Conservation (phyloP, 129 eudicot genomes). For the Saposhnikovia divaricata region DNA sequence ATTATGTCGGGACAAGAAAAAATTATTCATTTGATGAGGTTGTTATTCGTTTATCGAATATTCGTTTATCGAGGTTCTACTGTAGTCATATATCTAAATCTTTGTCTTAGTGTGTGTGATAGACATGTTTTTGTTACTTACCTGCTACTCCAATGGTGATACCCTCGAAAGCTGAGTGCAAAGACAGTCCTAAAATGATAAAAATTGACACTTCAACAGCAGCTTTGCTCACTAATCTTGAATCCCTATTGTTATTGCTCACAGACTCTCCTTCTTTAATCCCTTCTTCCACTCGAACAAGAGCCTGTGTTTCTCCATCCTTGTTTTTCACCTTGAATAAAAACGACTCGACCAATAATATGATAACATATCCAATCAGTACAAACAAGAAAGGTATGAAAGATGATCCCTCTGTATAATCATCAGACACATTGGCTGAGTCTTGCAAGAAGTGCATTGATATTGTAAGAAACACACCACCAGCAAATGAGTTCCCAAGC, state of each 20-base stretch:
- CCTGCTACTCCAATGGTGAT: slow-evolving; percentile 84
- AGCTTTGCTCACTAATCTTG: slow-evolving; percentile 28
- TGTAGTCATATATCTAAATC: not conserved
- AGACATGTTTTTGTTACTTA: not conserved
- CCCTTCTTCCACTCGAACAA: slow-evolving; percentile 43
- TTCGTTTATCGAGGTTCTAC: no score
- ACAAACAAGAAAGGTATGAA: slow-evolving; percentile 65
- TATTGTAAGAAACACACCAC: slow-evolving; percentile 76
- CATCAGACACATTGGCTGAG: slow-evolving; percentile 18
- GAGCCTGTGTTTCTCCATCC: slow-evolving; percentile 21
- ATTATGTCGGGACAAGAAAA: no score
- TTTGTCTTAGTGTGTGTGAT: not conserved
- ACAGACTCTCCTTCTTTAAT: slow-evolving; percentile 3
- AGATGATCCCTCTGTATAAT: slow-evolving; percentile 10
- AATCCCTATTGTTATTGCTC: not conserved
- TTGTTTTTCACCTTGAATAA: slow-evolving; percentile 24
- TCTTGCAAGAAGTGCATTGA: slow-evolving; percentile 88
- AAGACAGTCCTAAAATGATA: slow-evolving; percentile 65
- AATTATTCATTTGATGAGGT: no score
- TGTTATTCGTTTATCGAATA: no score
- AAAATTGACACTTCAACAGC: slow-evolving; percentile 56
- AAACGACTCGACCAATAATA: slow-evolving; percentile 67
- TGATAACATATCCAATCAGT: slow-evolving; percentile 48
- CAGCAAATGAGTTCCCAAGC: slow-evolving; percentile 81
- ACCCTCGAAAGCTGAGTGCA: slow-evolving; percentile 89